Percentiles rank a stretch among this genome's conserved stretches.
Conservation (phyloP, 768 basidiomycete genomes). For the Leccinellum albellum region DNA sequence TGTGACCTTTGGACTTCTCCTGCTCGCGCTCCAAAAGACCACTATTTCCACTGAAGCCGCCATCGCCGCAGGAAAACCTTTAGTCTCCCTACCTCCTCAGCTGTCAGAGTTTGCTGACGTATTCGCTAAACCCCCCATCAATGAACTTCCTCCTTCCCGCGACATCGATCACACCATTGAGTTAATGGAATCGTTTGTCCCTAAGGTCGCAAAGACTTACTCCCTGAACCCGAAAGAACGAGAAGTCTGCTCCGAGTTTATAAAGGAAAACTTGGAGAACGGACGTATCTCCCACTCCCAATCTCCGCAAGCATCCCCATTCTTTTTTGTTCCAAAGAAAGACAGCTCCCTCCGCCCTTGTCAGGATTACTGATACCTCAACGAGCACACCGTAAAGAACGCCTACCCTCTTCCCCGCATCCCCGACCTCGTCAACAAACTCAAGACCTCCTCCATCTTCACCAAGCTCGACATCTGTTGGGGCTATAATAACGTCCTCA, state of each 20-base stretch:
- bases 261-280: neutral
- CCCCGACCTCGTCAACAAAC: neutral
- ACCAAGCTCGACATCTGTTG: neutral
- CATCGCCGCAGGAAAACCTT: no score
- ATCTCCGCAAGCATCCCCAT: neutral
- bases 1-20: no score
- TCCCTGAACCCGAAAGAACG: no score
- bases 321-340: neutral
- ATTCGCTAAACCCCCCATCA: no score
- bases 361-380: neutral
- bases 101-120: no score
- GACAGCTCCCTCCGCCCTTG: neutral
- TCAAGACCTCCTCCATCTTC: neutral
- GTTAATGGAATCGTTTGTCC: neutral
- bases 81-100: fast-evolving
- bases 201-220: neutral
- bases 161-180: neutral
- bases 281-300: neutral
- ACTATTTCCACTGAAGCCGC: no score
- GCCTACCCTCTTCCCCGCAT: neutral
- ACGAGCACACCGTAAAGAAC: neutral
- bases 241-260: no score
- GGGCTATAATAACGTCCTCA: neutral
- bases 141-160: no score
- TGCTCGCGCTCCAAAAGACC: no score